Evolutionary conservation across 495 filamentous ascomycete genomes (phyloP).

Genomic region (Polyplosphaeria fusca): DNA sequence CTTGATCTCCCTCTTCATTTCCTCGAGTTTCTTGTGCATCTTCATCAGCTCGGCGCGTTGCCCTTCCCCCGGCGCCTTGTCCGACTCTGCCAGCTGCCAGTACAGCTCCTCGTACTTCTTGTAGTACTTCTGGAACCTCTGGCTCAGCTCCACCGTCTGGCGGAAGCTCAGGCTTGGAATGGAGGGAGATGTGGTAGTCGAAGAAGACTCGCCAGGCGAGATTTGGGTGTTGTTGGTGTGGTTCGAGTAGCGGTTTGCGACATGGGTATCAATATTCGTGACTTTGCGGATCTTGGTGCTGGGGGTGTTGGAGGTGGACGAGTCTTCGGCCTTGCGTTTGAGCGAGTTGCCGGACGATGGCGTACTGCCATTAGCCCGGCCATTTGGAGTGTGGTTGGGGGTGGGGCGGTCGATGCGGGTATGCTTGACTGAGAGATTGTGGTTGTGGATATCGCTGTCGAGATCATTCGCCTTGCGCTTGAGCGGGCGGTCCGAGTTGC

Average conservation of each 20-base stretch:
- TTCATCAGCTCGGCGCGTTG: slow-evolving; percentile 24
- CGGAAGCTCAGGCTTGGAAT: slow-evolving; percentile 29
- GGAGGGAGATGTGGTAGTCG: slow-evolving; percentile 21
- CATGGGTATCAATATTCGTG: slow-evolving; percentile 20
- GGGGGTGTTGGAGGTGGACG: slow-evolving; percentile 18
- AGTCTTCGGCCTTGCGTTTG: slow-evolving; percentile 28
- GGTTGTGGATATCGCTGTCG: slow-evolving; percentile 27
- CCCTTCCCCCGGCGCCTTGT: slow-evolving; percentile 19
- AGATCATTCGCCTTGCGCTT: slow-evolving; percentile 40
- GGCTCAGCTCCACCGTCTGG: slow-evolving; percentile 33
- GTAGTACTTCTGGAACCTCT: slow-evolving; percentile 36
- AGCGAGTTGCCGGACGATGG: slow-evolving; percentile 22
- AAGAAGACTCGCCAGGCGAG: slow-evolving; percentile 26
- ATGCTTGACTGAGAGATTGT: slow-evolving; percentile 26
- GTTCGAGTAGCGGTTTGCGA: slow-evolving; percentile 25
- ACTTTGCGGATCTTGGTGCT: slow-evolving; percentile 28
- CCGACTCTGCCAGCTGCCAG: slow-evolving; percentile 24
- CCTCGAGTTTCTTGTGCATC: slow-evolving; percentile 36
- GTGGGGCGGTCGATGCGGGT: slow-evolving; percentile 24
- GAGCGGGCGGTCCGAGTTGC: slow-evolving; percentile 26
- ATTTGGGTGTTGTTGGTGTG: slow-evolving; percentile 3
- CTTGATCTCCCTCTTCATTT: slow-evolving; percentile 38
- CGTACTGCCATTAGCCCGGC: slow-evolving; percentile 12
- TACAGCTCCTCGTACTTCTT: slow-evolving; percentile 34
- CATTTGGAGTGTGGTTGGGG: slow-evolving; percentile 21